Conservation (phyloP, 2,329 filamentous ascomycete genomes). For the Ophiostoma ips region DNA sequence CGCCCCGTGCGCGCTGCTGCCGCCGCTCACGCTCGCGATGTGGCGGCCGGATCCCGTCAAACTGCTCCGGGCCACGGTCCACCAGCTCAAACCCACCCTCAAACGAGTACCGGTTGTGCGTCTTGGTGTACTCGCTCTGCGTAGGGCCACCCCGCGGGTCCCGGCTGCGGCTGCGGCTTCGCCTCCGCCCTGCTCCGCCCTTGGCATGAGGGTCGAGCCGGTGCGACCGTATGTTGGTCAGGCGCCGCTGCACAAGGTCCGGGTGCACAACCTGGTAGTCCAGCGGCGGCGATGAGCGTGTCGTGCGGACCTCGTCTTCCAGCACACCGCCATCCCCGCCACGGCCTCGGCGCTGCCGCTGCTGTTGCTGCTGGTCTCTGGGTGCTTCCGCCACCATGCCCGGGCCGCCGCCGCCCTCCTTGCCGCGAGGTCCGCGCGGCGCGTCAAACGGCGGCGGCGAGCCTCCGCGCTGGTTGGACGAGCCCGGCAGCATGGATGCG, state of each 20-base stretch:
- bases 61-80: conserved; percentile 58
- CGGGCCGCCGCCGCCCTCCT: background rate
- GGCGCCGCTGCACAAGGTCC: conserved; percentile 48
- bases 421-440: background rate
- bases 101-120: conserved; percentile 60
- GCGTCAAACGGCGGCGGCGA: background rate
- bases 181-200: background rate
- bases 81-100: conserved; percentile 53
- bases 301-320: conserved; percentile 17
- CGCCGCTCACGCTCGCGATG: conserved; percentile 33
- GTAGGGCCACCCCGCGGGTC: conserved; percentile 11
- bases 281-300: conserved; percentile 29
- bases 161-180: background rate
- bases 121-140: conserved; percentile 23
- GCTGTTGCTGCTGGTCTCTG: background rate
- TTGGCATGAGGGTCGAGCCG: background rate
- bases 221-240: conserved; percentile 37
- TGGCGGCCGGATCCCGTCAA: conserved; percentile 48
- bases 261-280: conserved; percentile 45
- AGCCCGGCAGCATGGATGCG: background rate
- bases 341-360: background rate
- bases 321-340: background rate
- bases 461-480: background rate
- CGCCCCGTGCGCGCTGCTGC: background rate
- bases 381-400: background rate